phyloP scores from a whole-genome alignment of 2,329 filamentous ascomycete genomes.

The Exophiala alcalophila region DNA sequence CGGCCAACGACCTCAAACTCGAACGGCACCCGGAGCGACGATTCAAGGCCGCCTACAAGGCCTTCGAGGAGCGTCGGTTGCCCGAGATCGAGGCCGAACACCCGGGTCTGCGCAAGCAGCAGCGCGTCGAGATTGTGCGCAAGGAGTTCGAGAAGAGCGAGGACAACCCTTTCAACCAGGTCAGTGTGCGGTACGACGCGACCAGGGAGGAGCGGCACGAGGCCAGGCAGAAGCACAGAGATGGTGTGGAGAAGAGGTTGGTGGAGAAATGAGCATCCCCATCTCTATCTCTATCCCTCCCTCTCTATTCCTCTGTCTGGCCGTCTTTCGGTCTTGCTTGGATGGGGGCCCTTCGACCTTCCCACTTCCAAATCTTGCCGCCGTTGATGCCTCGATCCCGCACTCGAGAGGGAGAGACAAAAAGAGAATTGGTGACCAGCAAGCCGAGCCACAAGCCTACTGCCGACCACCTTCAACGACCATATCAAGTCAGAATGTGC shows the following conservation, averaged over 20 bases:
- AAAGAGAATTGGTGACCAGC: no score
- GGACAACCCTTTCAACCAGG: slow-evolving; percentile 93
- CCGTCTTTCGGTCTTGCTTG: no score
- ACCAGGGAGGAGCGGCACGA: slow-evolving; percentile 71
- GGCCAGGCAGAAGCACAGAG: slow-evolving; percentile 63
- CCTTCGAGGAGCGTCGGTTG: slow-evolving; percentile 76
- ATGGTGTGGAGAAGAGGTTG: slow-evolving; percentile 71
- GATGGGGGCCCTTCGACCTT: no score
- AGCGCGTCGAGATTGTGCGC: slow-evolving; percentile 76
- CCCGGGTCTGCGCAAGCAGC: slow-evolving; percentile 73
- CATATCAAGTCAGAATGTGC: no score
- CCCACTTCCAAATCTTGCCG: no score
- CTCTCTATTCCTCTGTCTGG: no score
- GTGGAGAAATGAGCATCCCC: slow-evolving; percentile 11
- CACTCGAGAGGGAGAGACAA: no score
- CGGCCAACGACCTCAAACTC: slow-evolving; percentile 63
- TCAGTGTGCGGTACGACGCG: slow-evolving; percentile 69
- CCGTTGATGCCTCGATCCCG: no score
- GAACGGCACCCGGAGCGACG: slow-evolving; percentile 86
- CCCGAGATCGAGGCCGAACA: slow-evolving; percentile 83
- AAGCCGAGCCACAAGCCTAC: no score
- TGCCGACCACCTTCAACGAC: no score
- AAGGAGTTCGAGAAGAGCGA: slow-evolving; percentile 95
- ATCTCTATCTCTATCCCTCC: background rate
- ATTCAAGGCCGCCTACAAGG: slow-evolving; percentile 79